These are phyloP conservation scores for Passiflora organensis DNA, from an alignment of 345 rosid genomes.

Conservation along the genomic window DNA sequence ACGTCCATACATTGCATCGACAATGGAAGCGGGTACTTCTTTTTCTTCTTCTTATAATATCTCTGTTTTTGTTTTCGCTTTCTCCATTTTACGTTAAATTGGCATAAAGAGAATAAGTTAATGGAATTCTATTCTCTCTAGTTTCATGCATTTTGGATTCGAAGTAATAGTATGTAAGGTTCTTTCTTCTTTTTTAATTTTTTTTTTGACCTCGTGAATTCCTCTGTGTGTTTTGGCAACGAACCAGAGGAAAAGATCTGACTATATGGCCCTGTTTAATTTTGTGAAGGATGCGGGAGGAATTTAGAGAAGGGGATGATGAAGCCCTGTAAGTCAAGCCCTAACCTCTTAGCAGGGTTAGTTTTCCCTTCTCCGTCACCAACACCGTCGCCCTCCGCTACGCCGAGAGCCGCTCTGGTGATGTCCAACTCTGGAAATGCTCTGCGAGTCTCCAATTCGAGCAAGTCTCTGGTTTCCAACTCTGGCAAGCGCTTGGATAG, in stretches of 20 bases:
- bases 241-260: not conserved
- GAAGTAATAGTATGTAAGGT: too few relatives aligned
- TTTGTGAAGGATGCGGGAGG: conserved; percentile 27
- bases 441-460: conserved; percentile 41
- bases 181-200: too few relatives aligned
- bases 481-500: conserved; percentile 77
- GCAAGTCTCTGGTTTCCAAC: conserved; percentile 55
- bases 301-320: conserved; percentile 34
- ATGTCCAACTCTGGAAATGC: conserved; percentile 41
- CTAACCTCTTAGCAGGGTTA: conserved; percentile 14
- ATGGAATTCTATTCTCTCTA: too few relatives aligned
- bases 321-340: conserved; percentile 8
- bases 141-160: too few relatives aligned
- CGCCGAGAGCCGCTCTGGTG: conserved; percentile 38
- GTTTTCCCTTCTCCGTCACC: conserved; percentile 39
- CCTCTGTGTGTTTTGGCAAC: too few relatives aligned
- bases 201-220: too few relatives aligned
- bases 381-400: conserved; percentile 23
- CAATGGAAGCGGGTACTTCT: too few relatives aligned
- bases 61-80: too few relatives aligned
- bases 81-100: too few relatives aligned
- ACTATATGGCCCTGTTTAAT: not conserved
- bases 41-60: too few relatives aligned
- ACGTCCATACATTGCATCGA: too few relatives aligned
- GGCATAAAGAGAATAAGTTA: too few relatives aligned